A percentile compares a stretch with the other conserved stretches of the same genome.
Evolutionary conservation across 306 rosid species (phyloP).

Genomic region (Begonia loranthoides): DNA sequence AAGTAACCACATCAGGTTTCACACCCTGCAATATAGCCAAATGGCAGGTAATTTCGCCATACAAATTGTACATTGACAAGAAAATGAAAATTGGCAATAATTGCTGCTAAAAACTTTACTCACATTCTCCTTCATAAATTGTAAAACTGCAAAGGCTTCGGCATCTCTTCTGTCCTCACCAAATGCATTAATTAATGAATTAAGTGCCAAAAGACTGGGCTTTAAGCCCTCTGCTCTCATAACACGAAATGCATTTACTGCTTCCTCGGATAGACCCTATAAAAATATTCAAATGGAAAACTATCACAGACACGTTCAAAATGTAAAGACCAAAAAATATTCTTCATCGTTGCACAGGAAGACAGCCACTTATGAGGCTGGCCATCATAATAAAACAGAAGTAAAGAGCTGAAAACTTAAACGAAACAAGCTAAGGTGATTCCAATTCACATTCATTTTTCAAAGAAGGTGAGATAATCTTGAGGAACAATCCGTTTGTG

Average conservation of each 20-base stretch:
- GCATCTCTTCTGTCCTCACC: conserved; percentile 85
- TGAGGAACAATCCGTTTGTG: too few species aligned
- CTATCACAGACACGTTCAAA: conserved; percentile 13
- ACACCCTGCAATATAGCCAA: conserved; percentile 31
- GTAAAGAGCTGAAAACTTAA: too few species aligned
- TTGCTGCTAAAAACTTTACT: conserved; percentile 1
- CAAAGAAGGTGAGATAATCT: too few species aligned
- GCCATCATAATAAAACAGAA: too few species aligned
- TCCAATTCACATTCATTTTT: too few species aligned
- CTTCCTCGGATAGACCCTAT: conserved; percentile 87
- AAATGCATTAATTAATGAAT: conserved; percentile 77
- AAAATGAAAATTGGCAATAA: background rate
- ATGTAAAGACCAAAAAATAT: background rate
- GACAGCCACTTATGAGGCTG: too few species aligned
- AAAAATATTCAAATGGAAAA: conserved; percentile 13
- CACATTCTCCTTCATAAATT: conserved; percentile 84
- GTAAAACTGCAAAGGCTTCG: conserved; percentile 88
- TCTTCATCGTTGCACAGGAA: too few species aligned
- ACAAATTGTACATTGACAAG: too few species aligned
- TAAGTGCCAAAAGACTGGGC: conserved; percentile 83
- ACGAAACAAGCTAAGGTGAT: too few species aligned
- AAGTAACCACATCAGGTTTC: conserved; percentile 87
- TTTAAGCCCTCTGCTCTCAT: conserved; percentile 75
- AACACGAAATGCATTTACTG: conserved; percentile 65
- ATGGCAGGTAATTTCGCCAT: too few species aligned